These are phyloP conservation scores for Penicillium egyptiacum DNA, from an alignment of 495 filamentous ascomycete genomes.

Conservation along the genomic window DNA sequence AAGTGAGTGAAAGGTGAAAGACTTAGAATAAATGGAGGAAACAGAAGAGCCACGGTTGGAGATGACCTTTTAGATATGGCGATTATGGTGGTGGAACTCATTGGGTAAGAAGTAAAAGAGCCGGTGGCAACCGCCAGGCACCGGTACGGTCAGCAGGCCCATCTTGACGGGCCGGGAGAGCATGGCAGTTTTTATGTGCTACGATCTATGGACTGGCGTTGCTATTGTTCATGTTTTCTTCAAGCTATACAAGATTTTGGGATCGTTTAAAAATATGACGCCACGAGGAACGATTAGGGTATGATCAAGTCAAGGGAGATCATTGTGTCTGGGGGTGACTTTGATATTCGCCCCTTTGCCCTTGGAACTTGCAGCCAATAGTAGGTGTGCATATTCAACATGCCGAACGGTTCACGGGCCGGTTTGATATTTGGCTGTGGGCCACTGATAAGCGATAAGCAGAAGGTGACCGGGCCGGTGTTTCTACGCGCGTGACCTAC, in stretches of 20 bases:
- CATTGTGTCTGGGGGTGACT: background rate
- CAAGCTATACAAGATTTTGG: background rate
- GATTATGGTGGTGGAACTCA: constrained; percentile 12
- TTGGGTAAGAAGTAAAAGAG: constrained; percentile 5
- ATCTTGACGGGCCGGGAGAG: constrained; percentile 1
- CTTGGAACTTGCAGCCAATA: background rate
- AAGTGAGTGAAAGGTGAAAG: background rate
- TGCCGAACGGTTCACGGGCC: constrained; percentile 17
- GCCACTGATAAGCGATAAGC: constrained; percentile 17
- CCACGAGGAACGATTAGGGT: background rate
- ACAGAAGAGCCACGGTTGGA: constrained; percentile 15
- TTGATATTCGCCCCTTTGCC: background rate
- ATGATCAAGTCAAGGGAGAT: background rate
- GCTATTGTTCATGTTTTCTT: background rate
- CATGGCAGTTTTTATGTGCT: background rate
- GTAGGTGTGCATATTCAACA: background rate
- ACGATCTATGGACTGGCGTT: background rate
- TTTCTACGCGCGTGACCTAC: constrained; percentile 1
- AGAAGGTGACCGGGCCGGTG: constrained; percentile 16
- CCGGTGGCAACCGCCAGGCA: constrained; percentile 30
- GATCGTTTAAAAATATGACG: background rate
- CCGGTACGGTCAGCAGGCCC: constrained; percentile 24
- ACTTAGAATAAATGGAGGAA: background rate
- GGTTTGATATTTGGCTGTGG: constrained; percentile 14
- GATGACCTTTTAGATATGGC: constrained; percentile 13